phyloP scores from a whole-genome alignment of 495 filamentous ascomycete species.

The Daldinia bambusicola region DNA sequence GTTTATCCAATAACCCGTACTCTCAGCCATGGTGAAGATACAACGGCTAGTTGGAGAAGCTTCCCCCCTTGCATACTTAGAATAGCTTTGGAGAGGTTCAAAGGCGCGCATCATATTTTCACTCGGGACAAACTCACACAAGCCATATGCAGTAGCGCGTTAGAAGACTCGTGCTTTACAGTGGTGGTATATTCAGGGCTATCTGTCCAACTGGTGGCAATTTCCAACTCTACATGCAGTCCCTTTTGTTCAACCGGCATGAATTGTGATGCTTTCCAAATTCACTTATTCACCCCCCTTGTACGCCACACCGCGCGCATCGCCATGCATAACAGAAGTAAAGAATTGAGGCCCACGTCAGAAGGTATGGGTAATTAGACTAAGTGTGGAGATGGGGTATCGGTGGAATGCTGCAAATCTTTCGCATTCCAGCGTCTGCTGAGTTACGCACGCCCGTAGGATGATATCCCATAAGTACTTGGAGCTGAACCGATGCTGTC shows the following conservation, averaged over 20 bases:
- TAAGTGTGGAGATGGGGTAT: not conserved
- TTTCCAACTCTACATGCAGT: slow-evolving; percentile 19
- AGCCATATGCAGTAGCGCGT: not conserved
- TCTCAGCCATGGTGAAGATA: not conserved
- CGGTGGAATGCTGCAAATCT: slow-evolving; percentile 27
- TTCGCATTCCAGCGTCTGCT: slow-evolving; percentile 26
- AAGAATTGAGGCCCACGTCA: slow-evolving; percentile 11
- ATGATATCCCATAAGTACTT: slow-evolving; percentile 27
- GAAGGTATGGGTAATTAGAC: slow-evolving; percentile 7
- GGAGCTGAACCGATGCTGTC: not conserved
- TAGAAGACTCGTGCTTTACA: not conserved
- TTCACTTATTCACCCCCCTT: slow-evolving; percentile 9
- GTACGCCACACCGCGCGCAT: slow-evolving; percentile 30
- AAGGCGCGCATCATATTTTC: not conserved
- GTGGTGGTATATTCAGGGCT: slow-evolving; percentile 1
- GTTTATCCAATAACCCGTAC: not conserved
- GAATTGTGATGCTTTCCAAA: slow-evolving; percentile 19
- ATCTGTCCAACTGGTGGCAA: slow-evolving; percentile 12
- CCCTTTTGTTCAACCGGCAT: not conserved
- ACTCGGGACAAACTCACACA: not conserved
- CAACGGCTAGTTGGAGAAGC: not conserved
- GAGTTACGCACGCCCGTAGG: slow-evolving; percentile 1
- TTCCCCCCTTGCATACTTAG: not conserved
- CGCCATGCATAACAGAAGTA: slow-evolving; percentile 38
- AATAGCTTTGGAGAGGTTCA: not conserved